Base-by-base conservation (phyloP, 2,329 filamentous ascomycete genomes). In the Albophoma yamanashiensis region DNA sequence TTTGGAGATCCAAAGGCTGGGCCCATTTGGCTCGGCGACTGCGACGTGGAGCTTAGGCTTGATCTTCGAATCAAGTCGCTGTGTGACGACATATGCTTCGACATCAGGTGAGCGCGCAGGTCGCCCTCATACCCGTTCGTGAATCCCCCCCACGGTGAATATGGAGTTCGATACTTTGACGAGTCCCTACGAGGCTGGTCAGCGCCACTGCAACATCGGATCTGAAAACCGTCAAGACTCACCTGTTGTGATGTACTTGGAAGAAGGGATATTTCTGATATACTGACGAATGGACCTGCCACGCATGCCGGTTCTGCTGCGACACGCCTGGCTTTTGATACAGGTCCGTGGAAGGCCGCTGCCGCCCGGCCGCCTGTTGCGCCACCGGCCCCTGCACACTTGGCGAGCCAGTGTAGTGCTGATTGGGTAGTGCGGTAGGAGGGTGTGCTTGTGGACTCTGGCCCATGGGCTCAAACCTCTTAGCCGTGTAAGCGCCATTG, bases 41-140 rank as follows among this genome's bases (percentile, higher is more conserved):
- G 56, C 31, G 58, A 52, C 9, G 36, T 52, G 38, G 66, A 61
- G n/a, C 47, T 61, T 45, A 65, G 22, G 9, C 59, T 61, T 20
- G 65, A 59, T n/a, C 72, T 74, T 55, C 65, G 65, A 42, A 70
- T 57, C n/a, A 69, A 56, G 9, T 69, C 67, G 22, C 65, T 64
- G 22, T 68, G 67, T 55, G 68, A 70, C 15, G 68, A 63, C 70
- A 78, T 74, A 53, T 68, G 67, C 56, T 68, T 70, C 15, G 68
- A 64, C 70, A 78, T 75, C 53, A 81, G 62, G 60, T 81, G 77
- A 22, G 76, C 76, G 56, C 75, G 73, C 22, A 79, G 62, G 56
- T 79, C 79, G 25, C 80, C 81, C 68, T 85, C 81, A 60, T 85
- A 85, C 5, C 82, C 82, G 62, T 86, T 86, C 40, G 80, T 83